These are phyloP conservation scores for Eragrostis tef DNA, from an alignment of 202 grass and related monocot genomes.

Conservation along the genomic window DNA sequence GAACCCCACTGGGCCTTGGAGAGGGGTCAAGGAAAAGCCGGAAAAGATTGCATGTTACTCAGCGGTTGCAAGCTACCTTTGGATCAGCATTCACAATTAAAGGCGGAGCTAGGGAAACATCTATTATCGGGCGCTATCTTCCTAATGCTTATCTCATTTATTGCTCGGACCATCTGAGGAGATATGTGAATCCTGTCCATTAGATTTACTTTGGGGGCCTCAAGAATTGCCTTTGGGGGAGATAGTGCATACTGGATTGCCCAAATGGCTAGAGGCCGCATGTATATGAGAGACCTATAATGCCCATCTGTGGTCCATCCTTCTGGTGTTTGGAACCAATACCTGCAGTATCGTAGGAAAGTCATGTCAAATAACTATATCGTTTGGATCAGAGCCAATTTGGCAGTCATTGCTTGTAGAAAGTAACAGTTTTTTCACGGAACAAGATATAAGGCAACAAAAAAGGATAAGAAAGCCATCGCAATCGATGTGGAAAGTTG, in stretches of 20 bases:
- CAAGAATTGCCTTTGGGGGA: constrained; percentile 74
- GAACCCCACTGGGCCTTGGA: constrained; percentile 34
- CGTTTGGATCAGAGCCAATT: not conserved
- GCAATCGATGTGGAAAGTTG: not conserved
- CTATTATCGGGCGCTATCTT: constrained; percentile 67
- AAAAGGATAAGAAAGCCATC: not conserved
- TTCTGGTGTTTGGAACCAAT: constrained; percentile 98
- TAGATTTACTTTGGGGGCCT: constrained; percentile 79
- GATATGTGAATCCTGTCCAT: constrained; percentile 79
- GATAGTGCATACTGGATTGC: constrained; percentile 90
- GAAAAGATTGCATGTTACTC: too few relatives aligned
- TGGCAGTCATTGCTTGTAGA: not conserved
- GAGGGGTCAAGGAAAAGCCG: too few relatives aligned
- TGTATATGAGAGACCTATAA: constrained; percentile 85
- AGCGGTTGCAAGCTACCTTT: constrained; percentile 27
- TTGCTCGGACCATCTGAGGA: constrained; percentile 45
- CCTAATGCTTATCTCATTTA: constrained; percentile 50
- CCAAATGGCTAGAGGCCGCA: constrained; percentile 95
- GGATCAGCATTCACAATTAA: constrained; percentile 69
- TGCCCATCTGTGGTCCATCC: constrained; percentile 96
- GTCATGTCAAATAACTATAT: constrained; percentile 12
- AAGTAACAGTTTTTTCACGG: not conserved
- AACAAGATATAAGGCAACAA: not conserved
- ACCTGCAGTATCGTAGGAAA: constrained; percentile 52
- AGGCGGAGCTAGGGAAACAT: constrained; percentile 63